Base-by-base conservation (phyloP, 108 stramenopile species). In the Chaetoceros tenuissimus region DNA sequence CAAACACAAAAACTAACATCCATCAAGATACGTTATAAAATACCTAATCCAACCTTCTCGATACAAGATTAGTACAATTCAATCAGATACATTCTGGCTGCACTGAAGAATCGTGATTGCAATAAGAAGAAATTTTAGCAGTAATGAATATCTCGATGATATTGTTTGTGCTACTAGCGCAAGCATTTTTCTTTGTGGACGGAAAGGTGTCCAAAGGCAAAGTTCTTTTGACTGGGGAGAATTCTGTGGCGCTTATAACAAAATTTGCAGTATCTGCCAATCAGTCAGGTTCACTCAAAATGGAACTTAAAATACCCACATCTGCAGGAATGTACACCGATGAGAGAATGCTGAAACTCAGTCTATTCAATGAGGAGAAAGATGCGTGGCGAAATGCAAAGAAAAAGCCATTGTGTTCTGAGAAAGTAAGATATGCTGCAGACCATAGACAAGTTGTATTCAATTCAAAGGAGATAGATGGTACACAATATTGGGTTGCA, bases 181-280 rank as follows among this genome's bases (percentile, higher is more conserved):
- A n/a, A n/a, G n/a, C n/a, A n/a, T n/a, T n/a, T n/a, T n/a, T n/a
- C n/a, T 40, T 40, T 13, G 13, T 13, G 34, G 34, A 40, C 24
- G 75, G 75, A 29, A 85, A 85, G 54, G 53, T 67, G 13, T 49
- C 64, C 47, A 71, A 72, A 5, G 83, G 84, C 23, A 59, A 67
- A n/a, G 75, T 81, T 22, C 55, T 61, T 52, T 63, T 92, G 10
- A 68, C 68, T 2, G 89, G 89, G 3, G 63, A 69, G 10, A 62
- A 73, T 24, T 78, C 89, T 13, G 85, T 87, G 58, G 55, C 73
- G 48, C 74, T 80, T 18, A 66, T 92, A 25, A 67, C 75, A 2
- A 82, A 74, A 57, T 92, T 92, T 59, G 81, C 85, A 26, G 63
- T 92, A 13, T 66, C 70, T 1, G 54, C 79, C 17, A 53, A 50